Evolutionary conservation across 129 eudicot species (phyloP).

Genomic region (Flaveria sonorensis): DNA sequence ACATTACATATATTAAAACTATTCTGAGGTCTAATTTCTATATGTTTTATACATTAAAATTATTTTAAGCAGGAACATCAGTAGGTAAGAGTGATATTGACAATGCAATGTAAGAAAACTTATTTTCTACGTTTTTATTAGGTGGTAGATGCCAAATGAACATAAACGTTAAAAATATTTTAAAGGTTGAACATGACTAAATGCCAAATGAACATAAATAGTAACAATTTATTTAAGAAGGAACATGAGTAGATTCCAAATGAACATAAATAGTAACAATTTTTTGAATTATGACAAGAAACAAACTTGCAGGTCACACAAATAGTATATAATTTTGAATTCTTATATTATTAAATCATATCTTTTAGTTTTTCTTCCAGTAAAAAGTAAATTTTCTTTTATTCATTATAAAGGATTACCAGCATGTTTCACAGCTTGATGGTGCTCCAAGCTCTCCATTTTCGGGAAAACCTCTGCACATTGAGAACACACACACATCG

Average conservation of each 20-base stretch:
- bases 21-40: neutral
- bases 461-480: conserved; percentile 87
- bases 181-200: neutral
- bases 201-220: neutral
- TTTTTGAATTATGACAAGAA: too few species aligned
- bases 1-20: too few species aligned
- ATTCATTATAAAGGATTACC: conserved; percentile 41
- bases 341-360: neutral
- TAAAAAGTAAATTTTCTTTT: neutral
- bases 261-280: too few species aligned
- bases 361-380: neutral
- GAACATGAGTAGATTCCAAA: neutral
- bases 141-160: conserved; percentile 15
- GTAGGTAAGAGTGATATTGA: conserved; percentile 3
- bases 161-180: neutral
- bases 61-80: neutral
- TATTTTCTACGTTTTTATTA: neutral
- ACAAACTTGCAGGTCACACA: neutral
- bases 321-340: neutral
- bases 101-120: neutral
- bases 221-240: neutral
- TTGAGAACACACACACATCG: conserved; percentile 62
- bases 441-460: conserved; percentile 85
- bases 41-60: neutral
- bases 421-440: conserved; percentile 90